A percentile compares a stretch with the other conserved stretches of the same genome.
These are phyloP conservation scores for Plasmodium vivax DNA, from an alignment of 169 alveolate species.

Conservation along the genomic window DNA sequence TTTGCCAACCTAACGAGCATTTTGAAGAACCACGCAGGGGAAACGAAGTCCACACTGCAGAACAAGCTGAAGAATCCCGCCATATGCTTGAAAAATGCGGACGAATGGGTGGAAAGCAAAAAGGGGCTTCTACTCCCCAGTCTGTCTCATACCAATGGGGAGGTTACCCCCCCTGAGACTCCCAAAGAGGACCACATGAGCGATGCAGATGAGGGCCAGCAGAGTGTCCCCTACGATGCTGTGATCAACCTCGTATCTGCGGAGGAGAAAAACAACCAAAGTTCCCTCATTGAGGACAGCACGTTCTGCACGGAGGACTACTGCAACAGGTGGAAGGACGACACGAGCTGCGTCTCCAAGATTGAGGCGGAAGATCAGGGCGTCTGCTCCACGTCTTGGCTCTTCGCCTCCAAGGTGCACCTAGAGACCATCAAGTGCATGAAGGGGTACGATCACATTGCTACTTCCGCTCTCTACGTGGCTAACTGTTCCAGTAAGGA, in stretches of 20 bases:
- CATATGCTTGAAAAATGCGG: background rate
- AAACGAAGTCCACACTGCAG: background rate
- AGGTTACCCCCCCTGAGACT: background rate
- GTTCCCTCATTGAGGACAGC: background rate
- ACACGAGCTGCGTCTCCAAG: background rate
- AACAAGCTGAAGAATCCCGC: background rate
- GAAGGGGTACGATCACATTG: constrained; percentile 2
- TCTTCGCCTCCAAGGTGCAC: constrained; percentile 13
- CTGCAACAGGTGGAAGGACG: constrained; percentile 3
- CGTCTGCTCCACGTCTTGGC: constrained; percentile 12
- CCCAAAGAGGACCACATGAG: background rate
- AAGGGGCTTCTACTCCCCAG: background rate
- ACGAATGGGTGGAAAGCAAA: background rate
- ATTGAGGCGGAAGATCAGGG: constrained; percentile 3
- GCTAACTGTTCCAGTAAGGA: background rate
- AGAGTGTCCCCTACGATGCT: background rate
- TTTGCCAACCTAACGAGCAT: background rate
- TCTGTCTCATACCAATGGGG: background rate
- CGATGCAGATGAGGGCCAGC: background rate
- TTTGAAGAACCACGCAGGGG: background rate
- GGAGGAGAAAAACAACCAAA: background rate
- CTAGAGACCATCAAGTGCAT: constrained; percentile 11
- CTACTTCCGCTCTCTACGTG: constrained; percentile 1
- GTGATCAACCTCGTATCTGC: background rate
- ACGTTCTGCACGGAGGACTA: background rate